Conservation (phyloP, 2,329 filamentous ascomycete species). For the Pseudocercospora crystallina region DNA sequence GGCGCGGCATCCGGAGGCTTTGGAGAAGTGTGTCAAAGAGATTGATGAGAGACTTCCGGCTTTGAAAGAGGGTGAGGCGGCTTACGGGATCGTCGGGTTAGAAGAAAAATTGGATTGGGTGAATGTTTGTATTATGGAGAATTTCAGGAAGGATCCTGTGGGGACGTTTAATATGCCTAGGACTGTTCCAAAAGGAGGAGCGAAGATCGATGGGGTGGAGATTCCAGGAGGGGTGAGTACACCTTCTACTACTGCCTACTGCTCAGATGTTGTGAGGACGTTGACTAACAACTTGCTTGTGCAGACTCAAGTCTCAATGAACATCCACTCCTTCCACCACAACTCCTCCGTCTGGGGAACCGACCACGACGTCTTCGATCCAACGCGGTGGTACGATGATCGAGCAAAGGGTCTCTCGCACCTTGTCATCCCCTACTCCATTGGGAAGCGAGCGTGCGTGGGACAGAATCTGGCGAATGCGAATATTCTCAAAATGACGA, state of each 20-base stretch:
- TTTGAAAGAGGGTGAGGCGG: neutral
- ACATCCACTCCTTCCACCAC: slow-evolving; percentile 4
- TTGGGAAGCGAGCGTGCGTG: slow-evolving; percentile 7
- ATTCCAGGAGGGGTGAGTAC: slow-evolving; percentile 4
- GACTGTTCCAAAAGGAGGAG: neutral
- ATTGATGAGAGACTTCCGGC: neutral
- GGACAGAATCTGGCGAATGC: slow-evolving; percentile 8
- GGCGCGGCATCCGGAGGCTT: neutral
- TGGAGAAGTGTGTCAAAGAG: slow-evolving; percentile 2
- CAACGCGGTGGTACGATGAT: slow-evolving; percentile 8
- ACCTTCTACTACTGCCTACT: neutral
- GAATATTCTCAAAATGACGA: slow-evolving; percentile 6
- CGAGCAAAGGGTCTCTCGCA: neutral
- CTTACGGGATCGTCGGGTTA: neutral
- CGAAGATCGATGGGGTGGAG: neutral
- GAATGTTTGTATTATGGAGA: slow-evolving; percentile 6
- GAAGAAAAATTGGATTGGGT: slow-evolving; percentile 5
- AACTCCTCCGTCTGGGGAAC: slow-evolving; percentile 5
- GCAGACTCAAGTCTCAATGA: slow-evolving; percentile 4
- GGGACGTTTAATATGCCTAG: slow-evolving; percentile 6
- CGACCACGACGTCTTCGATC: slow-evolving; percentile 6
- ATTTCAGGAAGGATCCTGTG: slow-evolving; percentile 3
- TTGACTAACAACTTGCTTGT: neutral
- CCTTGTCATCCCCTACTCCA: slow-evolving; percentile 4
- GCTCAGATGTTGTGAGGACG: no score